Conservation (phyloP, 805 yeast species). For the Nematodospora valgi region DNA sequence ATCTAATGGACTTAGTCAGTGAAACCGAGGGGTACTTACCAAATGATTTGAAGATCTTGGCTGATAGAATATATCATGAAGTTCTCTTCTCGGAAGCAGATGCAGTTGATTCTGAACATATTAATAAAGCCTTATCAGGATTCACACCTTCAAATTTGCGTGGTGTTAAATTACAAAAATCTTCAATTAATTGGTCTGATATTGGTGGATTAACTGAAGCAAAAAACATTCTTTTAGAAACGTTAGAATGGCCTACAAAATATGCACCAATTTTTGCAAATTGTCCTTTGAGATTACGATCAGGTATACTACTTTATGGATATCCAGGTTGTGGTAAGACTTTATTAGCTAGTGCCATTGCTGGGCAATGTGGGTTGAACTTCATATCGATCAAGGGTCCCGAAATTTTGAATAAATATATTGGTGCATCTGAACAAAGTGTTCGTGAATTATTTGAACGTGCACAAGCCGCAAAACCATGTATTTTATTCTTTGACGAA, state of each 20-base stretch:
- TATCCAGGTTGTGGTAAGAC: constrained; percentile 99
- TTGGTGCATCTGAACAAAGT: constrained; percentile 95
- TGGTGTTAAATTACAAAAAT: constrained; percentile 82
- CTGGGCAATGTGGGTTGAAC: constrained; percentile 89
- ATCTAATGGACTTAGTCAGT: constrained; percentile 44
- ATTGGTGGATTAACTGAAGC: constrained; percentile 86
- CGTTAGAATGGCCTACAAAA: constrained; percentile 95
- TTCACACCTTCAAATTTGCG: constrained; percentile 79
- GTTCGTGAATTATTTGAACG: constrained; percentile 90
- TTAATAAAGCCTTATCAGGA: constrained; percentile 57
- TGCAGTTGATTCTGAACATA: constrained; percentile 29
- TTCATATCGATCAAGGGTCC: constrained; percentile 95
- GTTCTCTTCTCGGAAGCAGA: constrained; percentile 21
- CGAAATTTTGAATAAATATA: constrained; percentile 89
- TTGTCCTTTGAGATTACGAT: constrained; percentile 82
- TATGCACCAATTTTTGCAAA: constrained; percentile 92
- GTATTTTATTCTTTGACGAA: constrained; percentile 90
- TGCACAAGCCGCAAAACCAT: constrained; percentile 93
- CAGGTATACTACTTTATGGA: constrained; percentile 89
- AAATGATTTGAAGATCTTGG: constrained; percentile 67
- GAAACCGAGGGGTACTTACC: constrained; percentile 92
- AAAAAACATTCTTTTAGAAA: constrained; percentile 73
- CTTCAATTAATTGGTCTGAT: constrained; percentile 74
- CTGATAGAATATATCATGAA: constrained; percentile 67
- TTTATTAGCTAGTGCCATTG: constrained; percentile 86